Evolutionary conservation across 495 filamentous ascomycete genomes (phyloP).

Genomic region (Daldinia vernicosa): DNA sequence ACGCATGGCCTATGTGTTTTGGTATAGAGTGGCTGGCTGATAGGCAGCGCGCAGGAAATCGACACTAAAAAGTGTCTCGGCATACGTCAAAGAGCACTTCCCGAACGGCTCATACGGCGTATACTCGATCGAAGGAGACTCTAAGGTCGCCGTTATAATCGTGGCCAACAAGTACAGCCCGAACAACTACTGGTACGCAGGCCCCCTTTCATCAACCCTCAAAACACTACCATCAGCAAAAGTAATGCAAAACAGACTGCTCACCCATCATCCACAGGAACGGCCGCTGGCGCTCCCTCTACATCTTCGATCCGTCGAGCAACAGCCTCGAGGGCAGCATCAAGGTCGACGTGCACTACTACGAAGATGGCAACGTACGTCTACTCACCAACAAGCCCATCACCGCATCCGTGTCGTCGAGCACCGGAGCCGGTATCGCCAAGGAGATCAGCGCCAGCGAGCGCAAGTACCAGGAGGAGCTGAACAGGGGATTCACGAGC

Average conservation of each 20-base stretch:
- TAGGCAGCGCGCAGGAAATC: constrained; percentile 66
- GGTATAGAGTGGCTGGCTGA: constrained; percentile 13
- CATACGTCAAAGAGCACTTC: constrained; percentile 91
- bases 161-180: constrained; percentile 97
- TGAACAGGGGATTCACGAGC: constrained; percentile 87
- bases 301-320: constrained; percentile 74
- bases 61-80: constrained; percentile 76
- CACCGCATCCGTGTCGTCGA: constrained; percentile 63
- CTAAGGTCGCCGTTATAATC: constrained; percentile 78
- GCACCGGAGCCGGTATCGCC: constrained; percentile 72
- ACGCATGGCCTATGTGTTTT: constrained; percentile 34
- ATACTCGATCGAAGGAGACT: constrained; percentile 79
- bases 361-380: constrained; percentile 98
- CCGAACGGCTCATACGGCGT: constrained; percentile 80
- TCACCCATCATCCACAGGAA: constrained; percentile 65
- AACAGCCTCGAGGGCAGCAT: constrained; percentile 70
- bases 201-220: background rate
- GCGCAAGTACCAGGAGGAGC: constrained; percentile 93
- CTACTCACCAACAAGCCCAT: constrained; percentile 85
- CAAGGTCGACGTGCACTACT: constrained; percentile 96
- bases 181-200: constrained; percentile 91
- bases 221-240: background rate
- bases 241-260: background rate
- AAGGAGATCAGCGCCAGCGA: constrained; percentile 80
- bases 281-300: constrained; percentile 92